Evolutionary conservation across 1,284 basidiomycete genomes (phyloP), one percentile per base, ranked within the genome.

Genomic region (Leccinum pachyderme): DNA sequence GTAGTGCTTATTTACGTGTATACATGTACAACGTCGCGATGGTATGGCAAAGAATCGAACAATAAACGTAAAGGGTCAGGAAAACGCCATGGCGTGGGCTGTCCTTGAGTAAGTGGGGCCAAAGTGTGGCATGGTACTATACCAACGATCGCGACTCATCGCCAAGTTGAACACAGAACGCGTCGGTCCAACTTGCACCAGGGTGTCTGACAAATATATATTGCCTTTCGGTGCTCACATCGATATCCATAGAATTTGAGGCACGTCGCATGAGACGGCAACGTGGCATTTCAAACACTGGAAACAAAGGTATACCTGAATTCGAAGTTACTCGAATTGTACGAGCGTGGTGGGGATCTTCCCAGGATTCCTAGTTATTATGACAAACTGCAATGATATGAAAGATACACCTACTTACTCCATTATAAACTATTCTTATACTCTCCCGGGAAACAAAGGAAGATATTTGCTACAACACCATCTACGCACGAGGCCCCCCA

Each of bases 301-400:
- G 31, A 2, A 25, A 60, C 44, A 41, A 47, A 45, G 39, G 37
- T 22, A 39, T 39, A 18, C 24, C 24, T 29, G 9, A 37, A 33
- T 18, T 32, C 27, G 11, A 37, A 29, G 31, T 24, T 46, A 41
- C 31, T 31, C 25, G 13, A 39, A 39, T 24, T 24, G 46, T 12
- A 37, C 33, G 24, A 25, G 37, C 31, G 18, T 22, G 15, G 22
- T 47, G 33, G 22, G 32, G 22, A 62, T 51, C 37, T 61, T 58
- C 50, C 47, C 59, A 51, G 50, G 9, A 9, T 39, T 11, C 37
- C 39, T 49, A 49, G 47, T 31, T 28, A 52, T 37, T 33, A 51
- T 66, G 63, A 68, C 59, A 43, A 56, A 64, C 53, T 18, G 28
- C 18, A 47, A 54, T 22, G 37, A 39, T 22, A 53, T 33, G 25